Evolutionary conservation across 257 asterid species (phyloP).

Genomic region (Salvia hispanica): DNA sequence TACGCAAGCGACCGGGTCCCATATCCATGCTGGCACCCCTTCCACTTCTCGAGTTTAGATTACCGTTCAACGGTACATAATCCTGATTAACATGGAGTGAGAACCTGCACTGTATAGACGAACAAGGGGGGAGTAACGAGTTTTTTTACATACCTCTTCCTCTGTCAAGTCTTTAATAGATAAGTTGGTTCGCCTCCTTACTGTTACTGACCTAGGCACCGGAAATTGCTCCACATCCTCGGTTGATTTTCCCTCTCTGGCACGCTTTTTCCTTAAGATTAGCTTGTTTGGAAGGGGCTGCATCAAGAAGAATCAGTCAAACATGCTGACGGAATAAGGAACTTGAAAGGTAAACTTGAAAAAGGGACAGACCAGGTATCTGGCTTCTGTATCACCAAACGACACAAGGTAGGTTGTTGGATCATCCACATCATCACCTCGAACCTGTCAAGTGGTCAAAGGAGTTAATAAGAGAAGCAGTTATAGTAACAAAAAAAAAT

Average conservation of each 20-base stretch:
- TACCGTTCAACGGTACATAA: conserved; percentile 47
- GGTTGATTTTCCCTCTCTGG: conserved; percentile 73
- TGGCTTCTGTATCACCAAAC: conserved; percentile 65
- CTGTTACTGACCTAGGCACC: conserved; percentile 66
- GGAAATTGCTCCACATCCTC: conserved; percentile 81
- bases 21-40: conserved; percentile 46
- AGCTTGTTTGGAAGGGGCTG: conserved; percentile 67
- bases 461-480: conserved; percentile 29
- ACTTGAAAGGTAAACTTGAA: background rate
- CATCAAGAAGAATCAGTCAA: conserved; percentile 21
- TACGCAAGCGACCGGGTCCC: conserved; percentile 39
- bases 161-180: conserved; percentile 64
- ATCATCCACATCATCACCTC: conserved; percentile 82
- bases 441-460: conserved; percentile 55
- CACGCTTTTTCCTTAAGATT: conserved; percentile 70
- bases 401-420: conserved; percentile 76
- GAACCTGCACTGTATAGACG: background rate
- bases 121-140: background rate
- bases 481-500: background rate
- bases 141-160: conserved; percentile 48
- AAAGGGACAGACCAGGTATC: conserved; percentile 55
- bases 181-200: conserved; percentile 60
- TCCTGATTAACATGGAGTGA: conserved; percentile 46
- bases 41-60: conserved; percentile 43
- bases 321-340: background rate